Percentiles rank a stretch among this genome's conserved stretches.
These are phyloP conservation scores for Trypanosoma lewisi DNA, from an alignment of 208 protist species.

Conservation along the genomic window DNA sequence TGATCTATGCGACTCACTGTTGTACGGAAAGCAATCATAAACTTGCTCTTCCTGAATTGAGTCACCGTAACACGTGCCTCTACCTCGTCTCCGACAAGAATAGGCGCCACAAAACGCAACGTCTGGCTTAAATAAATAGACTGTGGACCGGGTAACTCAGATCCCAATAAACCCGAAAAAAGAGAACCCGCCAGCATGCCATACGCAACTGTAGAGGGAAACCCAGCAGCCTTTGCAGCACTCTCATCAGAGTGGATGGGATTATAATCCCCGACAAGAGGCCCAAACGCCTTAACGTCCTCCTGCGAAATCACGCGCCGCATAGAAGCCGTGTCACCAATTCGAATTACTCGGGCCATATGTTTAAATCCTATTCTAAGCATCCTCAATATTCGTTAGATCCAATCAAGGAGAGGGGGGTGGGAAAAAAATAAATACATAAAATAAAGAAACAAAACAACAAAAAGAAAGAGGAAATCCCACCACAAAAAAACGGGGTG, in stretches of 20 bases:
- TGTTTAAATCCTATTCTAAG: constrained; percentile 11
- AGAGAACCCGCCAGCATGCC: constrained; percentile 84
- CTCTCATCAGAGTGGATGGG: constrained; percentile 71
- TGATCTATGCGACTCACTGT: constrained; percentile 54
- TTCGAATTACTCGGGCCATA: constrained; percentile 46
- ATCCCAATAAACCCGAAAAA: constrained; percentile 85
- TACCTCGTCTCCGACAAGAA: constrained; percentile 82
- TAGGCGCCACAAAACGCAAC: constrained; percentile 63
- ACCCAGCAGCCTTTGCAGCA: constrained; percentile 74
- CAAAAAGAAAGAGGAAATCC: constrained; percentile 10
- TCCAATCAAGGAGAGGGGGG: no score
- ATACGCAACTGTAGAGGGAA: constrained; percentile 72
- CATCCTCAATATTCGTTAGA: constrained; percentile 17
- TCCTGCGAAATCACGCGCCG: constrained; percentile 45
- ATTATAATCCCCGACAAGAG: constrained; percentile 80
- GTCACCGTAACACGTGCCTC: constrained; percentile 63
- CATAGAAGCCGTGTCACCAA: constrained; percentile 52
- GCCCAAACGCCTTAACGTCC: constrained; percentile 69
- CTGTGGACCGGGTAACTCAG: constrained; percentile 74
- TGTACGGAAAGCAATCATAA: constrained; percentile 73
- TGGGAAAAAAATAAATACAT: no score
- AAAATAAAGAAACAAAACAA: constrained; percentile 2
- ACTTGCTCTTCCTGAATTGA: constrained; percentile 58
- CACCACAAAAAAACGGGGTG: constrained; percentile 6
- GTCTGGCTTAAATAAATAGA: constrained; percentile 88